phyloP scores from a whole-genome alignment of 148 eudicot genomes.

The Cornus controversa region DNA sequence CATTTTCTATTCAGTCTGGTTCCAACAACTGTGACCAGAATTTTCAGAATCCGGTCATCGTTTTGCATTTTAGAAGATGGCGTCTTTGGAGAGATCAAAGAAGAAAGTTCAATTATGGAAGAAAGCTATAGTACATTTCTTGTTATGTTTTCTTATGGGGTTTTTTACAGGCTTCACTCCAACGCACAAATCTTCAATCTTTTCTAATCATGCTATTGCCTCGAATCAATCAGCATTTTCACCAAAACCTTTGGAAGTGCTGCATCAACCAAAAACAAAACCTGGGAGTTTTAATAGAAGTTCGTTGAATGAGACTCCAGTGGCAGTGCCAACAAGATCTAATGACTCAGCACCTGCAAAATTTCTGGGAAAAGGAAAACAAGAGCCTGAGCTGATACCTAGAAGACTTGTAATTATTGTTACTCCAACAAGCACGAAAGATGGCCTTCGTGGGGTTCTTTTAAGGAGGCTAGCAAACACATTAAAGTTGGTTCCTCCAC shows the following conservation, averaged over 20 bases:
- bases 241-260: constrained; percentile 31
- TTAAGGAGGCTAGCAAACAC: constrained; percentile 68
- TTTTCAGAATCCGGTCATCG: background rate
- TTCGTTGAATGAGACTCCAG: constrained; percentile 14
- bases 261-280: constrained; percentile 5
- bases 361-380: constrained; percentile 18
- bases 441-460: constrained; percentile 46
- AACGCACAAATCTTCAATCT: constrained; percentile 40
- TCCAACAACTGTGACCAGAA: background rate
- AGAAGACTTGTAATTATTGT: constrained; percentile 63
- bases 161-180: constrained; percentile 90
- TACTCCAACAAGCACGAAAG: constrained; percentile 63
- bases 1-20: background rate
- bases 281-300: constrained; percentile 26
- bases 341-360: background rate
- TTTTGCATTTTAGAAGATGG: constrained; percentile 24
- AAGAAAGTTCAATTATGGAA: constrained; percentile 63
- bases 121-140: constrained; percentile 73
- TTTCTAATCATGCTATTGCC: constrained; percentile 11
- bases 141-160: constrained; percentile 80
- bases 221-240: constrained; percentile 32
- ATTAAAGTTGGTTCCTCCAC: constrained; percentile 62
- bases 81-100: constrained; percentile 65
- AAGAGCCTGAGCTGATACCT: constrained; percentile 24
- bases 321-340: constrained; percentile 13